phyloP scores from a whole-genome alignment of 2,329 filamentous ascomycete species.

The Colletotrichum higginsianum region DNA sequence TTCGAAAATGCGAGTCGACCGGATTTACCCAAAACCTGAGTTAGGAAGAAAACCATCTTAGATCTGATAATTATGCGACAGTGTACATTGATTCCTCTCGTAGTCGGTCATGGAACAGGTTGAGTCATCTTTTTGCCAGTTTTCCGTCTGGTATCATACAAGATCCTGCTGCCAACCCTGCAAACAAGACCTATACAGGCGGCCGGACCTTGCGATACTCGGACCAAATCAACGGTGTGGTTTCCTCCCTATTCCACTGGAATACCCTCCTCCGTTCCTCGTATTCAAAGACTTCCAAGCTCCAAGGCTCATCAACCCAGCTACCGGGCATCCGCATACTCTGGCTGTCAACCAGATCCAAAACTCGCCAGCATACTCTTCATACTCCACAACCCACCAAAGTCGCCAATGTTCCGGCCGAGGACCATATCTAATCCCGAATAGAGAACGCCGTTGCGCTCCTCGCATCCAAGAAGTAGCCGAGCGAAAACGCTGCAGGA shows the following conservation, averaged over 20 bases:
- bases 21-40: no score
- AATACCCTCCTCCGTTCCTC: accelerated
- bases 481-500: not conserved
- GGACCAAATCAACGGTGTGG: conserved; percentile 22
- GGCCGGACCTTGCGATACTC: conserved; percentile 23
- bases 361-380: conserved; percentile 20
- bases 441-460: not conserved
- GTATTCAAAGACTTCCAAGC: accelerated
- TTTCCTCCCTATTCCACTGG: not conserved
- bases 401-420: conserved; percentile 13
- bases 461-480: accelerated
- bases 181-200: not conserved
- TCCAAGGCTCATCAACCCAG: conserved; percentile 16
- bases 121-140: no score
- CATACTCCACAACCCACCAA: conserved; percentile 20
- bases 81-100: no score
- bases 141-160: not conserved
- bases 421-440: conserved; percentile 23
- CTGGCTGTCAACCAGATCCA: conserved; percentile 2
- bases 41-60: no score
- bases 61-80: no score
- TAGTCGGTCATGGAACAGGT: no score
- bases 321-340: not conserved
- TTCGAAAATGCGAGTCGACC: no score
- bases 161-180: no score